Evolutionary conservation across 139 green algal genomes (phyloP).

Genomic region (Volvox africanus): DNA sequence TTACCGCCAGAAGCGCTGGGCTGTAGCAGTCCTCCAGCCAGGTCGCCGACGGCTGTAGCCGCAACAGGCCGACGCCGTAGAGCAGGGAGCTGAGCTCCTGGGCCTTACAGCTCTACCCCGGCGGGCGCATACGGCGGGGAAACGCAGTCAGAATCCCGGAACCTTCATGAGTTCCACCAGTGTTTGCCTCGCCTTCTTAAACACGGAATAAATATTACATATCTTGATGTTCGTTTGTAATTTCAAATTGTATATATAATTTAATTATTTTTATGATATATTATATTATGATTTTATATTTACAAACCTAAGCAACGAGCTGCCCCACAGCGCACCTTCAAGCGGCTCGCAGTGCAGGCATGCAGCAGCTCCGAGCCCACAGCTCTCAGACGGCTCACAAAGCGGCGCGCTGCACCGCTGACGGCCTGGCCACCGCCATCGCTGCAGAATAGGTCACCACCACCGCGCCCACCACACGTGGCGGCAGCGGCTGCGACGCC

Average conservation of each 20-base stretch:
- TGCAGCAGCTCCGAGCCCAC: not conserved
- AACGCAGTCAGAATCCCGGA: too few relatives aligned
- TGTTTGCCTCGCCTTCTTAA: too few relatives aligned
- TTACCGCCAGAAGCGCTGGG: not conserved
- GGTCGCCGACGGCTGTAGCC: not conserved
- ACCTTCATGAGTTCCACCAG: too few relatives aligned
- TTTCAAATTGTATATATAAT: too few relatives aligned
- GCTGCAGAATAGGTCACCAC: not conserved
- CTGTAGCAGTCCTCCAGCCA: slow-evolving; percentile 23
- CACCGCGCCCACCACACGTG: not conserved
- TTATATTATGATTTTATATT: too few relatives aligned
- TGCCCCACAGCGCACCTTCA: slow-evolving; percentile 2
- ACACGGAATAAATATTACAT: too few relatives aligned
- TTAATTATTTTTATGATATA: too few relatives aligned
- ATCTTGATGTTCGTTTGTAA: too few relatives aligned
- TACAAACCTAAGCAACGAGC: too few relatives aligned
- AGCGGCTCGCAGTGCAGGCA: not conserved
- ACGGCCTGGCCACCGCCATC: not conserved
- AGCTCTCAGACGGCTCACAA: not conserved
- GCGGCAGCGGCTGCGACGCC: not conserved
- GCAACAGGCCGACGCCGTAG: slow-evolving; percentile 23
- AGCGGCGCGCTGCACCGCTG: not conserved
- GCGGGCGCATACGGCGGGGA: not conserved
- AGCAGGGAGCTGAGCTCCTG: slow-evolving; percentile 26
- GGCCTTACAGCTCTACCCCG: not conserved